These are phyloP conservation scores for Astrephomene gubernaculifera DNA, from an alignment of 139 green algal genomes.

Conservation along the genomic window DNA sequence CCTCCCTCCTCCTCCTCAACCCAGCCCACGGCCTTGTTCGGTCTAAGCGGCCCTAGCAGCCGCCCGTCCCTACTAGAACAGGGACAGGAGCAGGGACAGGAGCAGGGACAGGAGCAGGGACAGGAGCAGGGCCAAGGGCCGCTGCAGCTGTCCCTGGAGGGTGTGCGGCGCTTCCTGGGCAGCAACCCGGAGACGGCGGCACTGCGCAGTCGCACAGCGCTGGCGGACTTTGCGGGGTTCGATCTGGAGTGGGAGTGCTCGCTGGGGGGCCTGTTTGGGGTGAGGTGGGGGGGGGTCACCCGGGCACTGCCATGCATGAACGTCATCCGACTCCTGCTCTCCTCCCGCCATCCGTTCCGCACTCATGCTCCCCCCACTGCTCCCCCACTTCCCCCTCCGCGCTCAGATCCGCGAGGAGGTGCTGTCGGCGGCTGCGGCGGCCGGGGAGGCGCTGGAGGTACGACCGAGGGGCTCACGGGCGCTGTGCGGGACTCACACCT, in stretches of 20 bases:
- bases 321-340: neutral
- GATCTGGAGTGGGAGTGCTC: slow-evolving; percentile 45
- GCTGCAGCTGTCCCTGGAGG: too few species aligned
- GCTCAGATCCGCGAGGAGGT: slow-evolving; percentile 32
- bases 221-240: slow-evolving; percentile 51
- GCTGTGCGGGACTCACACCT: too few species aligned
- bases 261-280: slow-evolving; percentile 55
- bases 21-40: too few species aligned
- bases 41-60: too few species aligned
- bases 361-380: neutral
- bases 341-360: too few species aligned
- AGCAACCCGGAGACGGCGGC: slow-evolving; percentile 50
- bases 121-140: too few species aligned
- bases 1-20: too few species aligned
- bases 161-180: slow-evolving; percentile 55
- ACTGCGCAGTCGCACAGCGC: slow-evolving; percentile 42
- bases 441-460: slow-evolving; percentile 33
- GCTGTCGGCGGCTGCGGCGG: neutral
- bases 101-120: too few species aligned
- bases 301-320: neutral
- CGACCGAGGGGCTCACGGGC: too few species aligned
- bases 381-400: neutral
- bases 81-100: too few species aligned
- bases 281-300: slow-evolving; percentile 16
- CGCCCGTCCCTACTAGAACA: too few species aligned